These are phyloP conservation scores for Annona squamosa DNA, from an alignment of 164 flowering plant species.

Conservation along the genomic window DNA sequence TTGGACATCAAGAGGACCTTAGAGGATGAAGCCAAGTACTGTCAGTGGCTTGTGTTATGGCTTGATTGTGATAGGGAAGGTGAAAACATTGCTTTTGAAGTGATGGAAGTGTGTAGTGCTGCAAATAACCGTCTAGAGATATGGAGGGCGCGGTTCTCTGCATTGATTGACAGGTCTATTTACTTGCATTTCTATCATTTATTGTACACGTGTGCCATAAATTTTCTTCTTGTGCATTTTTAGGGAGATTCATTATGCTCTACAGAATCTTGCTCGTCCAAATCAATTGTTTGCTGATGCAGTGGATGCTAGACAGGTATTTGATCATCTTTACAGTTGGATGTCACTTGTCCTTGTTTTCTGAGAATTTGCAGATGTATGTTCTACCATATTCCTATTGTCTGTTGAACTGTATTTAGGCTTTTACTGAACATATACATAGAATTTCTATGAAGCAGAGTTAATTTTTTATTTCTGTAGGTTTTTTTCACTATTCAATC, in stretches of 20 bases:
- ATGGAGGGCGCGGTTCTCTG: constrained; percentile 86
- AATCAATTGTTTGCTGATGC: constrained; percentile 79
- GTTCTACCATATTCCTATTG: neutral
- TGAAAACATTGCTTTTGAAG: constrained; percentile 94
- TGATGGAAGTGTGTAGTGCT: constrained; percentile 64
- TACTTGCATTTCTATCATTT: neutral
- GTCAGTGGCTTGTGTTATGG: constrained; percentile 92
- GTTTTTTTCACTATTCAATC: no score
- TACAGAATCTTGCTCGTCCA: constrained; percentile 65
- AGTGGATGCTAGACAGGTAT: constrained; percentile 91
- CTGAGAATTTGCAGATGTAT: neutral
- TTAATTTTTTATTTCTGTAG: no score
- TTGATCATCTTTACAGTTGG: neutral
- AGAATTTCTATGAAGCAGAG: neutral
- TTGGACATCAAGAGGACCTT: constrained; percentile 70
- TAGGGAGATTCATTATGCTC: constrained; percentile 78
- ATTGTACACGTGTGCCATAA: no score
- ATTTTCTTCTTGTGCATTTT: constrained; percentile 2
- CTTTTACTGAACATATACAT: no score
- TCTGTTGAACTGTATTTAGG: neutral
- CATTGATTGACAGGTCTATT: constrained; percentile 72
- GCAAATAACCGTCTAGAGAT: constrained; percentile 48
- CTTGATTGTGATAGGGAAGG: constrained; percentile 98
- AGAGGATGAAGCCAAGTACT: constrained; percentile 79
- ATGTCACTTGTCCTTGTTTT: neutral